Percentiles rank a stretch among this genome's conserved stretches.
These are phyloP conservation scores for Aethionema arabicum DNA, from an alignment of 345 rosid genomes.

Conservation along the genomic window DNA sequence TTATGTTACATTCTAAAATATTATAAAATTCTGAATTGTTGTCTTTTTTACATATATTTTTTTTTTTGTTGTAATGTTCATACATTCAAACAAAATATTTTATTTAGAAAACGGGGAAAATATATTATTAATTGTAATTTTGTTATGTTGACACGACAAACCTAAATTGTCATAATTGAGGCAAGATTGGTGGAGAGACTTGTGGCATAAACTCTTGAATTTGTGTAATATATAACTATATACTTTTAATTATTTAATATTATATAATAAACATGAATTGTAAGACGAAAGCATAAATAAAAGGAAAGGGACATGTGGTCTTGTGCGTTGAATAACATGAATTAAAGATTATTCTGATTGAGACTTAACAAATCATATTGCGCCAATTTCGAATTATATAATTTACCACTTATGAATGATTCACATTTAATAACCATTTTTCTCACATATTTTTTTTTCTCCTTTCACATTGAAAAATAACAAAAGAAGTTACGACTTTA, in stretches of 20 bases:
- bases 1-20: too few species aligned
- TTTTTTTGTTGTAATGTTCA: too few species aligned
- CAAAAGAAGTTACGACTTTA: neutral
- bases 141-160: slow-evolving; percentile 15
- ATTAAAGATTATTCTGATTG: slow-evolving; percentile 10
- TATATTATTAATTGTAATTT: neutral
- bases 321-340: slow-evolving; percentile 14
- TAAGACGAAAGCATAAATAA: slow-evolving; percentile 13
- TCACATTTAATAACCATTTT: slow-evolving; percentile 18
- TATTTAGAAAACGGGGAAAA: too few species aligned
- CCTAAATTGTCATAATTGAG: slow-evolving; percentile 14
- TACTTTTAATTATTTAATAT: slow-evolving; percentile 6
- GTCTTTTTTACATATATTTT: too few species aligned
- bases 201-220: slow-evolving; percentile 29
- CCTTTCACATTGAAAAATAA: slow-evolving; percentile 7
- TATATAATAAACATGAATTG: slow-evolving; percentile 5
- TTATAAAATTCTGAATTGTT: too few species aligned
- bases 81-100: too few species aligned
- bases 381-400: slow-evolving; percentile 1
- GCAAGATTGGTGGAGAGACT: slow-evolving; percentile 36
- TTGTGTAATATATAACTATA: neutral
- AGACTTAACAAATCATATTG: neutral
- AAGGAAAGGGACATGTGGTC: slow-evolving; percentile 5
- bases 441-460: neutral
- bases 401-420: neutral